These are phyloP conservation scores for Camellia oleifera DNA, from an alignment of 179 eudicot genomes.

Conservation along the genomic window DNA sequence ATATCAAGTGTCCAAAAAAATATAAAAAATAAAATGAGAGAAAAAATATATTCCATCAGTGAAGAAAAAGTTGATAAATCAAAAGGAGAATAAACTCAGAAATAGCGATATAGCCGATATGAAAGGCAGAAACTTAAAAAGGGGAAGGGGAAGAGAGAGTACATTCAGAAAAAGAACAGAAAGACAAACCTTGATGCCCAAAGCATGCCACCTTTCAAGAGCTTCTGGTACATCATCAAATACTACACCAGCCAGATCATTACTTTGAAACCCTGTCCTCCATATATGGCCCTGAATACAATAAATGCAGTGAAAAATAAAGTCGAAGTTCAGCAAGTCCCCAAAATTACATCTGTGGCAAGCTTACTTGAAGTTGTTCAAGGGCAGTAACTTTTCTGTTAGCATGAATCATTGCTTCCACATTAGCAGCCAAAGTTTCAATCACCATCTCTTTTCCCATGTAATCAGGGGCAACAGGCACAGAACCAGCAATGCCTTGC, in stretches of 20 bases:
- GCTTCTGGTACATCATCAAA: slow-evolving; percentile 19
- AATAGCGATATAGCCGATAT: background rate
- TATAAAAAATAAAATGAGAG: too few relatives aligned
- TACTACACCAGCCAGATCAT: slow-evolving; percentile 12
- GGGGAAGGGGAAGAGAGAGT: background rate
- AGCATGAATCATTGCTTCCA: slow-evolving; percentile 75
- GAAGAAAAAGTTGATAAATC: background rate
- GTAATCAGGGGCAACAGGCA: slow-evolving; percentile 56
- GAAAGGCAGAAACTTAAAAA: background rate
- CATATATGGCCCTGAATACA: slow-evolving; percentile 11
- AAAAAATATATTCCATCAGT: background rate
- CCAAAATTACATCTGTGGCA: background rate
- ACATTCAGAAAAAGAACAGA: background rate
- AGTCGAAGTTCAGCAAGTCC: background rate
- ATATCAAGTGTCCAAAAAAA: background rate
- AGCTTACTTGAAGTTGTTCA: slow-evolving; percentile 67
- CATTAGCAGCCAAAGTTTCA: slow-evolving; percentile 73
- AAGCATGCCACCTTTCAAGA: slow-evolving; percentile 20
- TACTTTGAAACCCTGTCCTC: slow-evolving; percentile 9
- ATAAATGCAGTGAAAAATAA: background rate
- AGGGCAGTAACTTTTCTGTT: slow-evolving; percentile 80
- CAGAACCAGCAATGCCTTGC: slow-evolving; percentile 58
- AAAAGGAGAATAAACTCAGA: background rate
- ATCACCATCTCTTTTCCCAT: slow-evolving; percentile 59
- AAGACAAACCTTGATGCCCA: slow-evolving; percentile 18